phyloP scores from a whole-genome alignment of 495 filamentous ascomycete genomes.

The Friedmanniomyces endolithicus region DNA sequence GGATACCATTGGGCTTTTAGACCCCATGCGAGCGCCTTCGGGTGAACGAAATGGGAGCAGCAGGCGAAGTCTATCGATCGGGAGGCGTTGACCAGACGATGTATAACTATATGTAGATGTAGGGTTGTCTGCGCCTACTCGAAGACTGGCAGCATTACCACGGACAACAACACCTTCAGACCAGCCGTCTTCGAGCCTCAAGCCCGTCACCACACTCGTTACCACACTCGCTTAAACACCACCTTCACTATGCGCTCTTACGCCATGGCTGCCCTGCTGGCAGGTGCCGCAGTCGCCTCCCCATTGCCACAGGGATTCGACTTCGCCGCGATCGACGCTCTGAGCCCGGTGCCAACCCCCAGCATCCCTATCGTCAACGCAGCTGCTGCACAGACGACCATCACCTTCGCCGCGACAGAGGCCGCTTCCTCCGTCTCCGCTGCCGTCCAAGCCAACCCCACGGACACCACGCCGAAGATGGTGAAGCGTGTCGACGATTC shows the following conservation, averaged over 20 bases:
- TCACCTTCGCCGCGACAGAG: not conserved
- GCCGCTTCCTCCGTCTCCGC: slow-evolving; percentile 2
- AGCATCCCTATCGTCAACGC: slow-evolving; percentile 1
- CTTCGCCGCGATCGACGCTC: slow-evolving; percentile 1
- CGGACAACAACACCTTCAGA: not conserved
- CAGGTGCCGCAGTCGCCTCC: slow-evolving; percentile 1
- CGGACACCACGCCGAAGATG: not conserved
- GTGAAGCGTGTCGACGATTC: not conserved
- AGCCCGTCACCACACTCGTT: not conserved
- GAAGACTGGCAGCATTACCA: not conserved
- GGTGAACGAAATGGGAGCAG: no score
- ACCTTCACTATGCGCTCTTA: slow-evolving; percentile 6
- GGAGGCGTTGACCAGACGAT: no score
- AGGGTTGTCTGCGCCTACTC: no score
- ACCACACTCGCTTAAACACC: not conserved
- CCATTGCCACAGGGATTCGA: slow-evolving; percentile 4
- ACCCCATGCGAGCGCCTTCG: no score
- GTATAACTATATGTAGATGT: no score
- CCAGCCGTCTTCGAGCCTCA: not conserved
- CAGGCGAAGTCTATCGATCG: no score
- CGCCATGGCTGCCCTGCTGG: not conserved
- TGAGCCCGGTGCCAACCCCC: not conserved
- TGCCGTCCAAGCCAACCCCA: not conserved
- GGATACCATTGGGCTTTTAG: no score
- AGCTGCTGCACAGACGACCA: slow-evolving; percentile 3